Evolutionary conservation across 83 land plant genomes (phyloP), one percentile per base, ranked within the genome.

Genomic region (Thuja plicata): DNA sequence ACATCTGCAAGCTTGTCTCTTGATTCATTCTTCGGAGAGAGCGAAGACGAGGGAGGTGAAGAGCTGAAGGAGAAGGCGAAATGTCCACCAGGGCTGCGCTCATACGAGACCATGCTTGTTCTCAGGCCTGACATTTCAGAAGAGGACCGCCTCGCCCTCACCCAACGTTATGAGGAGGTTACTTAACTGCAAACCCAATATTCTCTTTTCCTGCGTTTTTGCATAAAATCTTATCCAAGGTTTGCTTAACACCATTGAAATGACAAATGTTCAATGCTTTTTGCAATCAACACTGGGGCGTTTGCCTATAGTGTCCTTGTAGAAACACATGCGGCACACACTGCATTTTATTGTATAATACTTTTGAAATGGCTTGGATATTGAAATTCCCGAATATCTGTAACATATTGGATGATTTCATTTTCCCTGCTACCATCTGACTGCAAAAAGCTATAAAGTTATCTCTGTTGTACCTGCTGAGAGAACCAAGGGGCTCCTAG

Each of bases 131-230:
- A 97, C 89, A 92, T 97, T 90, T 90, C 98, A 0, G 98, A 96
- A 89, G 96, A 95, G 74, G 95, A 97, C 93, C 93, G 98, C 12
- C 95, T 96, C 70, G 88, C 91, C 30, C 94, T 97, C 82, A 95
- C 96, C 32, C 97, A 97, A 86, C 92, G 95, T 82, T 97, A 97
- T 90, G 99, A 97, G 73, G 99, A 96, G 98, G 99, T 97, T 93
- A 46, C 19, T 30, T 82, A 21, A 83, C 55, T 24, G 57, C 24
- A 48, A 62, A 57, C 12, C 55, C 38, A 70, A 74, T 48, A 43
- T 30, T 15, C 54, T 52, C 8, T 80, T 46, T 85, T 85, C 55
- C 11, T 34, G 7, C 55, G 15, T 3, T 52, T 17, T 71, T 37
- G 3, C 43, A 2, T 30, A 1, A 16, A 38, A 24, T 40, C 88